Conservation (phyloP, 2,329 filamentous ascomycete genomes). For the Fusarium sp. region DNA sequence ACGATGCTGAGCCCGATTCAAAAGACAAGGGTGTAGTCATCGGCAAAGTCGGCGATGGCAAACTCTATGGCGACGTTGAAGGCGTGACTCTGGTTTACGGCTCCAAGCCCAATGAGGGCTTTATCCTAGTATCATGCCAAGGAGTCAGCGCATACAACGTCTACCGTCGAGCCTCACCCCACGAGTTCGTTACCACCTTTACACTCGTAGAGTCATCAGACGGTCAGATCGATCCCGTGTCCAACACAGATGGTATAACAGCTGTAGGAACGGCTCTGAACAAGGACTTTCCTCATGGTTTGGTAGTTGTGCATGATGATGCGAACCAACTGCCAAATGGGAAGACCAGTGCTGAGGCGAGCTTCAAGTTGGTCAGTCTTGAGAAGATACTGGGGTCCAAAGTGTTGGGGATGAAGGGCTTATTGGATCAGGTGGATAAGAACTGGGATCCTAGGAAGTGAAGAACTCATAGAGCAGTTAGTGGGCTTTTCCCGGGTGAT, state of each 20-base stretch:
- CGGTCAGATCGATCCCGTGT: constrained; percentile 61
- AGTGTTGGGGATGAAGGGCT: constrained; percentile 38
- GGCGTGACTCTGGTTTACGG: constrained; percentile 65
- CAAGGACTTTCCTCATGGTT: constrained; percentile 55
- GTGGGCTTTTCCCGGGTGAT: neutral
- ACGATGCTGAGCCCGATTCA: constrained; percentile 62
- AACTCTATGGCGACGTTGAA: constrained; percentile 65
- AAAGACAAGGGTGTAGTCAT: constrained; percentile 51
- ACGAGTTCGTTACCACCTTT: constrained; percentile 63
- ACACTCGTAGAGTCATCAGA: constrained; percentile 58
- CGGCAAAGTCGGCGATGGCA: constrained; percentile 60
- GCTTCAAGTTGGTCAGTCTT: constrained; percentile 63
- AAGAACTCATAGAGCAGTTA: neutral
- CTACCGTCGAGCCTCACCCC: constrained; percentile 61
- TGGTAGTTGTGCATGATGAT: constrained; percentile 67
- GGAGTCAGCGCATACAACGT: constrained; percentile 66
- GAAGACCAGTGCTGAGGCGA: constrained; percentile 60
- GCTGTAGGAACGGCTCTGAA: constrained; percentile 60
- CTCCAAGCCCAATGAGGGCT: constrained; percentile 57
- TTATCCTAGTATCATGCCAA: constrained; percentile 65
- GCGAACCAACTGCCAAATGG: constrained; percentile 62
- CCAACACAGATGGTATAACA: constrained; percentile 65
- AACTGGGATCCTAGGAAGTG: constrained; percentile 56
- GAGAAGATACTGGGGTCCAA: constrained; percentile 54
- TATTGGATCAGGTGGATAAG: constrained; percentile 53